A percentile compares a stretch with the other conserved stretches of the same genome.
Conservation (phyloP, 352 stramenopile genomes). For the Pythium pyrilobum region DNA sequence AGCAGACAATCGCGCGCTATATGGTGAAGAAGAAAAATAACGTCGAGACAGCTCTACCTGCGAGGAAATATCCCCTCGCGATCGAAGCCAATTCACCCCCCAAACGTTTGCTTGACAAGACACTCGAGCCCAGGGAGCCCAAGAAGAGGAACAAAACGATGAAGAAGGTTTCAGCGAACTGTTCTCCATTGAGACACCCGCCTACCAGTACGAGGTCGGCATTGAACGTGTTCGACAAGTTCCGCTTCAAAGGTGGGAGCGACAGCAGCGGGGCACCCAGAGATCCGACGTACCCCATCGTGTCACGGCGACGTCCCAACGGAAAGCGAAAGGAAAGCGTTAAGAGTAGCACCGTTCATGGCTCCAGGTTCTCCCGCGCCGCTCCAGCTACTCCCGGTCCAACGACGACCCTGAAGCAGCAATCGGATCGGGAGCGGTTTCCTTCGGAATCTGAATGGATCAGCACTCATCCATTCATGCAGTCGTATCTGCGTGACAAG, state of each 20-base stretch:
- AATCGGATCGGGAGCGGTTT: not conserved
- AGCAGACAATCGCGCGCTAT: constrained; percentile 13
- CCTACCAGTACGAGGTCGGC: not conserved
- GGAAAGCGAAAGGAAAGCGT: not conserved
- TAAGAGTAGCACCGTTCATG: not conserved
- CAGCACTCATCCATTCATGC: constrained; percentile 4
- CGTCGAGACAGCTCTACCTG: not conserved
- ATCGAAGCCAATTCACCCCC: not conserved
- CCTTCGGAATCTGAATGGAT: not conserved
- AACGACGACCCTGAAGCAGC: too few species aligned
- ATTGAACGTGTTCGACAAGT: constrained; percentile 10
- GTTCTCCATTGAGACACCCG: not conserved
- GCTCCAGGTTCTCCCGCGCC: too few species aligned
- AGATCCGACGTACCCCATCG: not conserved
- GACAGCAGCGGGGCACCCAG: not conserved
- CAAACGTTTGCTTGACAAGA: not conserved
- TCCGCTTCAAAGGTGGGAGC: constrained; percentile 5
- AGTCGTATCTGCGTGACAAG: constrained; percentile 6
- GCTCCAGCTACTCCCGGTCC: too few species aligned
- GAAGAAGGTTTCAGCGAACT: not conserved
- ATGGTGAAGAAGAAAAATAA: constrained; percentile 10
- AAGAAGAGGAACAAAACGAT: not conserved
- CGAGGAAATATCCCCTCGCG: not conserved
- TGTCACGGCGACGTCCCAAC: too few species aligned
- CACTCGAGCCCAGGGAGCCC: not conserved